Conservation (phyloP, 2,329 filamentous ascomycete species). For the Pseudogymnoascus sp. region DNA sequence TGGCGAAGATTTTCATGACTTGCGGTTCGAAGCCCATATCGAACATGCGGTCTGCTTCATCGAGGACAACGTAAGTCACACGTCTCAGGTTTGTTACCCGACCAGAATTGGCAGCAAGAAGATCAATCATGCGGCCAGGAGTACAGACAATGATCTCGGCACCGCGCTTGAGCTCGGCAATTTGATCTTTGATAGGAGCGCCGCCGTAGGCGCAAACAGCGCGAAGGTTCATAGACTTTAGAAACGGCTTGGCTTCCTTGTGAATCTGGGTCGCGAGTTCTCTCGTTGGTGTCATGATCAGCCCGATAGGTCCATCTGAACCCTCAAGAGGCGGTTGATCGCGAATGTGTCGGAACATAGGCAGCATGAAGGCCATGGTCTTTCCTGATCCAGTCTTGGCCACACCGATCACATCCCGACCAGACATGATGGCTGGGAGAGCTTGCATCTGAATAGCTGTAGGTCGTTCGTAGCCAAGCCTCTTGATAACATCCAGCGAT, state of each 20-base stretch:
- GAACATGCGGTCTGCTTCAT: slow-evolving; percentile 98
- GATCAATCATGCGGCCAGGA: slow-evolving; percentile 89
- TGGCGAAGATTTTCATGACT: slow-evolving; percentile 91
- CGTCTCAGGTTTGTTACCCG: slow-evolving; percentile 83
- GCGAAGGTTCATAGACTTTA: slow-evolving; percentile 76
- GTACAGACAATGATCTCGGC: slow-evolving; percentile 94
- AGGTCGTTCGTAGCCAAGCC: slow-evolving; percentile 75
- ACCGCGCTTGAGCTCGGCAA: slow-evolving; percentile 89
- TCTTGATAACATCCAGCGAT: slow-evolving; percentile 75
- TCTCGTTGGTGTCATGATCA: slow-evolving; percentile 90
- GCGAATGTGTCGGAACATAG: slow-evolving; percentile 97
- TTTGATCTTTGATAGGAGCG: slow-evolving; percentile 93
- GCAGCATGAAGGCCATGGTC: slow-evolving; percentile 87
- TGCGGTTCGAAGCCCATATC: slow-evolving; percentile 99
- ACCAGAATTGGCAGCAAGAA: slow-evolving; percentile 87
- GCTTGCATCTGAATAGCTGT: slow-evolving; percentile 95
- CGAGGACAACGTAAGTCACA: slow-evolving; percentile 88
- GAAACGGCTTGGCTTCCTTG: slow-evolving; percentile 86
- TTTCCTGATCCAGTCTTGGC: slow-evolving; percentile 98
- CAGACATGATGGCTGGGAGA: slow-evolving; percentile 90
- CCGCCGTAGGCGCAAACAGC: slow-evolving; percentile 92
- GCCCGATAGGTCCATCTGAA: slow-evolving; percentile 75
- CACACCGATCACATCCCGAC: slow-evolving; percentile 88
- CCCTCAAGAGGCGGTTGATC: slow-evolving; percentile 77
- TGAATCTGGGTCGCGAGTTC: slow-evolving; percentile 93